phyloP scores from a whole-genome alignment of 768 basidiomycete species.

The Tulasnella sp. region DNA sequence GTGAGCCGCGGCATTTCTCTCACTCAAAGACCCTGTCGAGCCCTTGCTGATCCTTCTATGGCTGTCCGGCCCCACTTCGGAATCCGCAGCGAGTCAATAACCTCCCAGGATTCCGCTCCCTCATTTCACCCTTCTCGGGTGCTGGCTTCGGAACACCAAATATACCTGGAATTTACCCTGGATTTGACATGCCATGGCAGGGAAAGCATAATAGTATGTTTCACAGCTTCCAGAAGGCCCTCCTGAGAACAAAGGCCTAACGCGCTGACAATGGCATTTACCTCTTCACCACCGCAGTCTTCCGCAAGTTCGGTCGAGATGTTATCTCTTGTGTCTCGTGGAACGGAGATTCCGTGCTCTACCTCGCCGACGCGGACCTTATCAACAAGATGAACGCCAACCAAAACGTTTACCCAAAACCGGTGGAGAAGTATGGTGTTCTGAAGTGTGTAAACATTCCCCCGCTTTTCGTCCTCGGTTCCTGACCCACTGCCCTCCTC shows the following conservation, averaged over 20 bases:
- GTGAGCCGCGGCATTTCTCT: background rate
- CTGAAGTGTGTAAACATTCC: constrained; percentile 1
- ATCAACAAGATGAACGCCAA: constrained; percentile 8
- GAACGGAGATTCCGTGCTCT: background rate
- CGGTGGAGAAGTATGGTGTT: constrained; percentile 7
- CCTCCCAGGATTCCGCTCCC: constrained; percentile 5
- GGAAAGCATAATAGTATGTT: constrained; percentile 15
- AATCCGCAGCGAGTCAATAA: background rate
- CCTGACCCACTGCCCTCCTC: background rate
- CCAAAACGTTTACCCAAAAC: background rate
- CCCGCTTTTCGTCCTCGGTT: background rate
- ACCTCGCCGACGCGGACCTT: constrained; percentile 14
- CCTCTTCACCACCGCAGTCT: background rate
- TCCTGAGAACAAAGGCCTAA: background rate
- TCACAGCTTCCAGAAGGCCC: background rate
- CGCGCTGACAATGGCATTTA: background rate
- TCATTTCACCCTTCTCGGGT: constrained; percentile 5
- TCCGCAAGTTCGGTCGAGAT: constrained; percentile 3
- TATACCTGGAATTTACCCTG: constrained; percentile 12
- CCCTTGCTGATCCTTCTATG: background rate
- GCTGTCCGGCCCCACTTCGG: background rate
- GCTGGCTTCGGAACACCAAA: constrained; percentile 16
- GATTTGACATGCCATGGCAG: constrained; percentile 17
- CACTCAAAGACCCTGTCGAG: background rate
- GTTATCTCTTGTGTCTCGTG: constrained; percentile 7